Base-by-base conservation (phyloP, 345 rosid genomes). In the Murraya koenigii region DNA sequence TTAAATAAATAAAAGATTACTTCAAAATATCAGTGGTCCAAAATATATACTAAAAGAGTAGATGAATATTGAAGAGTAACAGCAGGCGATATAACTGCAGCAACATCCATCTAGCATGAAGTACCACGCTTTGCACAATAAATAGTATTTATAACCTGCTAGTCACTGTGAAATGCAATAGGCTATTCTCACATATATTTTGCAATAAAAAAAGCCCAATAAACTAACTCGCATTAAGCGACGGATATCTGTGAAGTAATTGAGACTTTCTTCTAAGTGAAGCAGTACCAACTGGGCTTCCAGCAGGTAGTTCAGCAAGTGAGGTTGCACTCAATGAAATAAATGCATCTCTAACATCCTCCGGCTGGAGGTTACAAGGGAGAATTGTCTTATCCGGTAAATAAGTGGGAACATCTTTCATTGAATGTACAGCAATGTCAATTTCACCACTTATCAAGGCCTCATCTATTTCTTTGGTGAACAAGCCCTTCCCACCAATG, bases 321-420 rank as follows among this genome's bases (percentile, higher is more conserved):
- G 98, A 87, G 66, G 89, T 80, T 56, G 89, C 91, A 74, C 80
- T 81, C 38, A 81, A 75, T 66, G 93, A 94, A 54, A 96, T 94
- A 83, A 94, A 94, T 32, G 97, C 98, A 88, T 96, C 98, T 66
- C 97, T 81, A 62, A 94, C 98, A 89, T 94, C 99, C 88, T 96
- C 98, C n/a, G 97, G 97, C 28, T 55, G 83, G 81, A 96, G 90
- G 77, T 94, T 94, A 83, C 99, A 96, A 66, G 99, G 97, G 15
- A 96, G 88, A 74, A 92, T 83, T 3, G 93, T 96, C 78, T 88
- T 92, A 7, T 96, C 97, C 0, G 95, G 97, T 78, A 96, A 78
- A 75, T 94, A 96, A 13, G 99, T 96, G 0, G 99, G 98, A 47
- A 96, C 99, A 78, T 96, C 99, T 82, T 96, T 96, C 99, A 96